phyloP scores from a whole-genome alignment of 1,139 yeast species.

The Yamadazyma conglobata region DNA sequence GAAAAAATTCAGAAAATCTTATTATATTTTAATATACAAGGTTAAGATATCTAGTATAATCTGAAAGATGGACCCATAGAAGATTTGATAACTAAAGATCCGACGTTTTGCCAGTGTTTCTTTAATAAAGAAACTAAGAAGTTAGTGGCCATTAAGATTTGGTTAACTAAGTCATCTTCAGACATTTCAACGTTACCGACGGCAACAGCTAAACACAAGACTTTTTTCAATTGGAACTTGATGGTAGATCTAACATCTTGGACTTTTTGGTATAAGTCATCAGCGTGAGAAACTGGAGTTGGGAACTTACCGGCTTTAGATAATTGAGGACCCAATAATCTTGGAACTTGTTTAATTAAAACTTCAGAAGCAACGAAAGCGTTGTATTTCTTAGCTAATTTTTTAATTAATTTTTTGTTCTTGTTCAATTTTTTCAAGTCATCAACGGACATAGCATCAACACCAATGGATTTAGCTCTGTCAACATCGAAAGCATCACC shows the following conservation, averaged over 20 bases:
- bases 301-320: conserved; percentile 99
- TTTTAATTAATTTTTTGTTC: conserved; percentile 99
- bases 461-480: conserved; percentile 99
- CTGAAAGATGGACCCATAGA: conserved; percentile 99
- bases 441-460: conserved; percentile 99
- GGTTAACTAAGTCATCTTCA: conserved; percentile 94
- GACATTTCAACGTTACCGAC: conserved; percentile 99
- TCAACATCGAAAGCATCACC: conserved; percentile 99
- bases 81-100: conserved; percentile 97
- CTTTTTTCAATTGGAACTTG: conserved; percentile 99
- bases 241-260: conserved; percentile 98
- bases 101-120: conserved; percentile 99
- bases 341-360: conserved; percentile 99
- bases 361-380: conserved; percentile 99
- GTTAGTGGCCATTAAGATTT: conserved; percentile 98
- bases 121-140: conserved; percentile 98
- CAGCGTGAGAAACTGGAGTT: conserved; percentile 99
- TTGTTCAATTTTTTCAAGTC: conserved; percentile 99
- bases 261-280: conserved; percentile 94
- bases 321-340: conserved; percentile 99
- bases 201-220: conserved; percentile 87
- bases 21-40: conserved; percentile 4
- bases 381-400: conserved; percentile 99
- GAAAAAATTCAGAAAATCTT: conserved; percentile 2
- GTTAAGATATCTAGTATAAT: conserved; percentile 68